Base-by-base conservation (phyloP, 768 basidiomycete species). In the Lactarius psammicola region DNA sequence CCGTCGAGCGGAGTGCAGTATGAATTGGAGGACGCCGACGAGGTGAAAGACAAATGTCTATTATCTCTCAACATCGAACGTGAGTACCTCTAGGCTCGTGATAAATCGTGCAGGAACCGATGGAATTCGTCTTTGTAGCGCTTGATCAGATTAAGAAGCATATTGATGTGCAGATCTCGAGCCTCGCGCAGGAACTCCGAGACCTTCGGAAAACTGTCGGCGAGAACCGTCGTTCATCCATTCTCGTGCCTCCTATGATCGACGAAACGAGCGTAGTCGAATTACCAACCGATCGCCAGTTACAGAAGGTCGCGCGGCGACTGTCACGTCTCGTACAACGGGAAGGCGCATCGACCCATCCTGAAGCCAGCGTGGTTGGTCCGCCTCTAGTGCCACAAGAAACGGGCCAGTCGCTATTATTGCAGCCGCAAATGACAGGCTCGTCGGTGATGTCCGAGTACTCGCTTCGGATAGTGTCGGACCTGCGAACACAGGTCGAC, bases 81-180 rank as follows among this genome's bases (percentile, higher is more conserved):
- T 98, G 76, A 77, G 95, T 86, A 20, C 30, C 13, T 53, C 53
- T 23, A 10, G 0, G 9, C n/a, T 55, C 69, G 18, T 42, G 26
- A 13, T 30, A 20, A 23, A 23, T 60, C 23, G 20, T 34, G 23
- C 62, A 6, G 17, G 53, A 8, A 49, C 5, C 51, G 54, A 68
- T 54, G 64, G 26, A 38, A 54, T n/a, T n/a, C n/a, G n/a, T 30
- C 42, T 60, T 8, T 44, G 23, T 71, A 99, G 96, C 94, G 28
- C 87, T 98, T 62, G 95, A 99, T 76, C 96, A 98, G 75, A 96
- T 99, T 76, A 98, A 96, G 75, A 94, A 98, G 73, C 96, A 99
- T 74, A 95, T 99, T 70, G 96, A 99, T 72, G 72, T 86, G 2
- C 95, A 96, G 72, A 95, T 99, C 67, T 87, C 91, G 0, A 80